Conservation (phyloP, 495 filamentous ascomycete genomes). For the Thozetella sp. region DNA sequence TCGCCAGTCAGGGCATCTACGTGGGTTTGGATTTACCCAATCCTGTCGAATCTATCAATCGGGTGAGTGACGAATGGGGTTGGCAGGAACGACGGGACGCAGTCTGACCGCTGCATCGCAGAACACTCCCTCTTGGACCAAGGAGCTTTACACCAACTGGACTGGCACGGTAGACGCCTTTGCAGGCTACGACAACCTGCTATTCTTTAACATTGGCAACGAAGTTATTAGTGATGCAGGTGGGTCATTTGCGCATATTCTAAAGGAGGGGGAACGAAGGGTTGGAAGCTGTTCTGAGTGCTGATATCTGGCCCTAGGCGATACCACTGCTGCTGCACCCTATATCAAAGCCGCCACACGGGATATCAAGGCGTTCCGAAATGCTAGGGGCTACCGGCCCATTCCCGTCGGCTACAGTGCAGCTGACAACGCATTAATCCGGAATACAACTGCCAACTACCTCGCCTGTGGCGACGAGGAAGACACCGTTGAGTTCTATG, state of each 20-base stretch:
- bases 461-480: slow-evolving; percentile 66
- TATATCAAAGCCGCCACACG: slow-evolving; percentile 76
- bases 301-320: slow-evolving; percentile 16
- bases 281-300: too few relatives aligned
- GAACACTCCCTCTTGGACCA: slow-evolving; percentile 61
- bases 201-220: slow-evolving; percentile 79
- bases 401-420: slow-evolving; percentile 83
- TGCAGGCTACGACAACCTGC: slow-evolving; percentile 69
- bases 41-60: slow-evolving; percentile 33
- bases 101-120: slow-evolving; percentile 68
- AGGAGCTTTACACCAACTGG: slow-evolving; percentile 63
- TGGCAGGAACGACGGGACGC: slow-evolving; percentile 78
- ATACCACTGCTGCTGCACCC: slow-evolving; percentile 66
- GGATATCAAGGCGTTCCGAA: slow-evolving; percentile 75
- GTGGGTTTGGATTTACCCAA: slow-evolving; percentile 69
- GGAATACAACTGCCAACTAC: slow-evolving; percentile 81
- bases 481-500: slow-evolving; percentile 72
- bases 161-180: slow-evolving; percentile 72
- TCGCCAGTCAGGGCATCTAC: slow-evolving; percentile 74
- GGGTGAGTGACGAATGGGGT: too few relatives aligned
- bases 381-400: slow-evolving; percentile 69
- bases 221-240: slow-evolving; percentile 67
- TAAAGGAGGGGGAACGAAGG: neutral
- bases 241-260: too few relatives aligned
- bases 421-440: slow-evolving; percentile 73